Evolutionary conservation across 163 green algal genomes (phyloP).

Genomic region (Scenedesmus sp.): DNA sequence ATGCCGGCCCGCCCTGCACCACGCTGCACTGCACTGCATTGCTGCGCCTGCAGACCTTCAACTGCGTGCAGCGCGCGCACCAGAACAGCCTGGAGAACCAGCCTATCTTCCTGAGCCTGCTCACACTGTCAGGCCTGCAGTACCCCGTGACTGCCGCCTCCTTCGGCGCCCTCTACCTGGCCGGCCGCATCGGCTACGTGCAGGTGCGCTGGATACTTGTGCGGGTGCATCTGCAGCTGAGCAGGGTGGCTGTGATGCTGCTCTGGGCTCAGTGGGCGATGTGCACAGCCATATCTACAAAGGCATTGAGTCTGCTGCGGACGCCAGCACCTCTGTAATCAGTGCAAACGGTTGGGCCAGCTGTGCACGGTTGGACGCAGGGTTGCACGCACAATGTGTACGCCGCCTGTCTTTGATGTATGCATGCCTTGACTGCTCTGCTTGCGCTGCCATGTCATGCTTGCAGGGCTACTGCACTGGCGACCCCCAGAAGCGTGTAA

Average conservation of each 20-base stretch:
- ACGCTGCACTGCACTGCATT: background rate
- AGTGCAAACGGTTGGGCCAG: no score
- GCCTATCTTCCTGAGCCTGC: constrained; percentile 68
- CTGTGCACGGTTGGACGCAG: no score
- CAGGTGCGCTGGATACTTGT: constrained; percentile 19
- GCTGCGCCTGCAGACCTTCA: constrained; percentile 1
- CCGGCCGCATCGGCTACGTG: constrained; percentile 46
- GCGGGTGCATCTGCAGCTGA: no score
- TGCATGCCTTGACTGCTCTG: background rate
- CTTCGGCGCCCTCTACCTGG: constrained; percentile 31
- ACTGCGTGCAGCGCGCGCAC: constrained; percentile 65
- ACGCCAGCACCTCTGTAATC: no score
- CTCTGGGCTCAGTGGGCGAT: no score
- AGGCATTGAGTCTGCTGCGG: no score
- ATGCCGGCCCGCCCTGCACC: no score
- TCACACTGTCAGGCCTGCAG: constrained; percentile 65
- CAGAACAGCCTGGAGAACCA: constrained; percentile 82
- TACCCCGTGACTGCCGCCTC: constrained; percentile 41
- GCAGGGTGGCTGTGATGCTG: background rate
- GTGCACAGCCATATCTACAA: no score
- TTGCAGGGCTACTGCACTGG: constrained; percentile 39
- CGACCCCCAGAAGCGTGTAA: constrained; percentile 49
- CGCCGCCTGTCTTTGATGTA: no score
- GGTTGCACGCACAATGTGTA: no score
- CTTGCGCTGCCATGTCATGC: background rate